Evolutionary conservation across 495 filamentous ascomycete species (phyloP).

Genomic region (Hypoxylon trugodes): DNA sequence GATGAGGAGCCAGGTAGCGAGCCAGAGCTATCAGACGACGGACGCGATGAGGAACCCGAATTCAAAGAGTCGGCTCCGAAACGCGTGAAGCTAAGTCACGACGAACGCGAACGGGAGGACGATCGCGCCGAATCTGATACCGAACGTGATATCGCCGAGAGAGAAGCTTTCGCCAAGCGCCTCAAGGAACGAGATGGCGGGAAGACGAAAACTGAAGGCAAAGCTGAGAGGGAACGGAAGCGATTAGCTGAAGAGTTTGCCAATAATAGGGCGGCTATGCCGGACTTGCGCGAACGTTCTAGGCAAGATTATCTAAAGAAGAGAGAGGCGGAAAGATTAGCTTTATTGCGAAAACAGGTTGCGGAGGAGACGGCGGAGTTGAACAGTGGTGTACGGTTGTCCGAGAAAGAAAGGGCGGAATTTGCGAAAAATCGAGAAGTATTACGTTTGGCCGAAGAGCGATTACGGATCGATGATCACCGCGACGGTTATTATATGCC

Average conservation of each 20-base stretch:
- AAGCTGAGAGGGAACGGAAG: constrained; percentile 55
- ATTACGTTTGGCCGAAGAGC: constrained; percentile 85
- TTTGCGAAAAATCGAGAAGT: constrained; percentile 91
- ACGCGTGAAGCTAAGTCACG: constrained; percentile 58
- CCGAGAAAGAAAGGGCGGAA: constrained; percentile 82
- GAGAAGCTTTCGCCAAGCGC: constrained; percentile 78
- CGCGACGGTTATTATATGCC: constrained; percentile 94
- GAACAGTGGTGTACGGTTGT: constrained; percentile 76
- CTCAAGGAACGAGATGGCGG: constrained; percentile 68
- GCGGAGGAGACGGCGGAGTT: constrained; percentile 87
- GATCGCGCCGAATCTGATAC: constrained; percentile 65
- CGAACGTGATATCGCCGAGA: constrained; percentile 71
- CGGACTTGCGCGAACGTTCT: constrained; percentile 80
- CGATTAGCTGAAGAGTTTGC: constrained; percentile 47
- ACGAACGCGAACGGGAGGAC: constrained; percentile 59
- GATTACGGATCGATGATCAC: constrained; percentile 88
- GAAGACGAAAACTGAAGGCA: constrained; percentile 75
- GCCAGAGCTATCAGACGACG: constrained; percentile 58
- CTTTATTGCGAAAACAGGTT: constrained; percentile 88
- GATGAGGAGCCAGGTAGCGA: constrained; percentile 70
- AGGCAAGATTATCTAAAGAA: constrained; percentile 95
- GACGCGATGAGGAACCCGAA: constrained; percentile 51
- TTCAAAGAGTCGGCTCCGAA: constrained; percentile 65
- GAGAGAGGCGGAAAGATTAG: constrained; percentile 84
- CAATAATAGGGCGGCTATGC: constrained; percentile 60